Evolutionary conservation across 108 stramenopile genomes (phyloP).

Genomic region (Cyclotella baltica): DNA sequence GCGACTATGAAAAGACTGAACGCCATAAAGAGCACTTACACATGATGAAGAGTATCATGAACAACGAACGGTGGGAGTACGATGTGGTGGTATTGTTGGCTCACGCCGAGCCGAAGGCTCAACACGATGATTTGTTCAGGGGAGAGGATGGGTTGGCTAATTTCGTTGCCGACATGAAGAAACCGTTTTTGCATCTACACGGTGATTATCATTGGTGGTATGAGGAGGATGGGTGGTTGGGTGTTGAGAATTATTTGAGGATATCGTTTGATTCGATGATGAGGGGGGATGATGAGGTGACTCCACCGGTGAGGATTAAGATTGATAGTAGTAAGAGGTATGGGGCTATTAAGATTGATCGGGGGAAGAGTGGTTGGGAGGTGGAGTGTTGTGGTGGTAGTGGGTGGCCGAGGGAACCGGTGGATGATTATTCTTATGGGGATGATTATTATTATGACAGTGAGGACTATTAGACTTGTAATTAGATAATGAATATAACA

Average conservation of each 20-base stretch:
- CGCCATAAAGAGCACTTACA: conserved; percentile 49
- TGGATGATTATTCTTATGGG: conserved; percentile 13
- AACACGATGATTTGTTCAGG: conserved; percentile 49
- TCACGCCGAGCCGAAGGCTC: conserved; percentile 30
- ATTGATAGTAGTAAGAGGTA: conserved; percentile 41
- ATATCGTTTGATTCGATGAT: conserved; percentile 48
- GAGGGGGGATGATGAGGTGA: conserved; percentile 12
- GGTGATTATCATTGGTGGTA: conserved; percentile 54
- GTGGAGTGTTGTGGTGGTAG: conserved; percentile 43
- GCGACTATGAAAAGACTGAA: conserved; percentile 50
- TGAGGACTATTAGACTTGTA: no score
- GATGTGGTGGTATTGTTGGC: conserved; percentile 31
- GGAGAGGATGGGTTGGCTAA: conserved; percentile 31
- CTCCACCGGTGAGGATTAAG: conserved; percentile 31
- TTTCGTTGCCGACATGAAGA: conserved; percentile 26
- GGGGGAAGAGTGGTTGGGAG: conserved; percentile 31
- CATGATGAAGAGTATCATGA: conserved; percentile 20
- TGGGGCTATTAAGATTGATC: conserved; percentile 34
- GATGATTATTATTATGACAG: not conserved
- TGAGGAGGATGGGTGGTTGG: conserved; percentile 41
- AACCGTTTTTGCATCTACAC: conserved; percentile 74
- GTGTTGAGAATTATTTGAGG: conserved; percentile 42
- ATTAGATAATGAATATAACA: no score
- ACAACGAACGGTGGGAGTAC: conserved; percentile 13
- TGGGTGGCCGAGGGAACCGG: conserved; percentile 38